Base-by-base conservation (phyloP, 306 rosid genomes). In the Pachyrhizus erosus region DNA sequence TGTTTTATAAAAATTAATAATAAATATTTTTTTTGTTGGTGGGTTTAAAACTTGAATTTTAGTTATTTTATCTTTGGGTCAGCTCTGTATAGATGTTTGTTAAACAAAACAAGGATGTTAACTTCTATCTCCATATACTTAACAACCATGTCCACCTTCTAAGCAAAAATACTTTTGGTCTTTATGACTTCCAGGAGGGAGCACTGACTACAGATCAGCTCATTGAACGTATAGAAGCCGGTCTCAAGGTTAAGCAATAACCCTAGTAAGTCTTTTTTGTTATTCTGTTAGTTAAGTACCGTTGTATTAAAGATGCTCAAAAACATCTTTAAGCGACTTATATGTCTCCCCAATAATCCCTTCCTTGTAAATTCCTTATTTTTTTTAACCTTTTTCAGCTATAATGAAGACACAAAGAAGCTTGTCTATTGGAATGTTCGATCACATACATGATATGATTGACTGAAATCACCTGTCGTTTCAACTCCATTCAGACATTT, bases 191-290 rank as follows among this genome's bases (percentile, higher is more conserved):
- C 72, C 88, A 96, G 98, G 99, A 96, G 90, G 99, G 99, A 55
- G 99, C 99, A 54, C 60, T 93, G 83, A 48, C 78, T 46, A 98
- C 93, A 31, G 84, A 87, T 79, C 94, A 96, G 83, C 94, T 96
- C 17, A 76, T 89, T 51, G 87, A 93, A 84, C 91, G 92, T 71
- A 81, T 96, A 46, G 98, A 93, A 87, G 76, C 86, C 7, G 80
- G 92, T 64, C 83, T 96, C 84, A 81, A 87, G 74, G 94, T 89
- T 20, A 91, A 87, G 84, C 92, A 93, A 78, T 91, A 95, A 78
- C 62, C 43, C 55, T 21, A 43, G 92, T 86, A 68, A 86, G 90
- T 75, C 76, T 51, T 73, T 72, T 43, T 68, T 14, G 51, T 42
- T 48, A 20, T 0, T 12, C 52, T n/a, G n/a, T n/a, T 66, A 18